Evolutionary conservation across 495 filamentous ascomycete species (phyloP).

Genomic region (Trichoderma gamsii): DNA sequence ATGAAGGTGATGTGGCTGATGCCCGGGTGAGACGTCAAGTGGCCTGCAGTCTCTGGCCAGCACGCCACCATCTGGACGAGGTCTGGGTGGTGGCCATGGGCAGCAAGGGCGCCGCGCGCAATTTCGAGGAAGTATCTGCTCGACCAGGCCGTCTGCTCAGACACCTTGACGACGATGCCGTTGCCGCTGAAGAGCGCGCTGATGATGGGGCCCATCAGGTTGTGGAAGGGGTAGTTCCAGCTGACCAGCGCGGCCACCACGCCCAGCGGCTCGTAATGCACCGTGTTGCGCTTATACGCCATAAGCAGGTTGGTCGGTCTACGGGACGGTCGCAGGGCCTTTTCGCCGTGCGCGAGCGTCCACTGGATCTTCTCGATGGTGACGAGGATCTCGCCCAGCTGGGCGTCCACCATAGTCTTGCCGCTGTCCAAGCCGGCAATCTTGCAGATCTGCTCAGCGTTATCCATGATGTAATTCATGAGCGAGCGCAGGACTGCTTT

Average conservation of each 20-base stretch:
- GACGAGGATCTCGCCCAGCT: slow-evolving; percentile 88
- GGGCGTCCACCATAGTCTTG: slow-evolving; percentile 91
- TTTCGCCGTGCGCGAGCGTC: slow-evolving; percentile 89
- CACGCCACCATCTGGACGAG: slow-evolving; percentile 81
- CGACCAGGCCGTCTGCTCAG: slow-evolving; percentile 90
- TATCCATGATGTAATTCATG: slow-evolving; percentile 75
- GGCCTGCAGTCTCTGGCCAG: slow-evolving; percentile 73
- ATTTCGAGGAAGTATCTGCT: slow-evolving; percentile 73
- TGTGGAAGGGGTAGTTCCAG: slow-evolving; percentile 98
- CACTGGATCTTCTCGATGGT: slow-evolving; percentile 90
- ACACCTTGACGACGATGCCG: slow-evolving; percentile 82
- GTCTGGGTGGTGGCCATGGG: slow-evolving; percentile 76
- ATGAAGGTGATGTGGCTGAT: slow-evolving; percentile 97
- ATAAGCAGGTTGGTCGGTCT: slow-evolving; percentile 82
- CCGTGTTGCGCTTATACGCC: slow-evolving; percentile 91
- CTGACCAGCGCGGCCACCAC: slow-evolving; percentile 88
- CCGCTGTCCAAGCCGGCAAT: slow-evolving; percentile 93
- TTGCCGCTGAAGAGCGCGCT: slow-evolving; percentile 90
- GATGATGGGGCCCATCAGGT: slow-evolving; percentile 86
- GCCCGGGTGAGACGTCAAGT: slow-evolving; percentile 78
- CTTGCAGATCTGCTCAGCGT: slow-evolving; percentile 80
- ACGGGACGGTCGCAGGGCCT: slow-evolving; percentile 61
- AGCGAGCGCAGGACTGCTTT: slow-evolving; percentile 76
- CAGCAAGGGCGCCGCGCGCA: slow-evolving; percentile 66
- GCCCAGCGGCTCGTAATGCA: slow-evolving; percentile 86